Evolutionary conservation across 2,329 filamentous ascomycete genomes (phyloP).

Genomic region (Cordyceps cicadae): DNA sequence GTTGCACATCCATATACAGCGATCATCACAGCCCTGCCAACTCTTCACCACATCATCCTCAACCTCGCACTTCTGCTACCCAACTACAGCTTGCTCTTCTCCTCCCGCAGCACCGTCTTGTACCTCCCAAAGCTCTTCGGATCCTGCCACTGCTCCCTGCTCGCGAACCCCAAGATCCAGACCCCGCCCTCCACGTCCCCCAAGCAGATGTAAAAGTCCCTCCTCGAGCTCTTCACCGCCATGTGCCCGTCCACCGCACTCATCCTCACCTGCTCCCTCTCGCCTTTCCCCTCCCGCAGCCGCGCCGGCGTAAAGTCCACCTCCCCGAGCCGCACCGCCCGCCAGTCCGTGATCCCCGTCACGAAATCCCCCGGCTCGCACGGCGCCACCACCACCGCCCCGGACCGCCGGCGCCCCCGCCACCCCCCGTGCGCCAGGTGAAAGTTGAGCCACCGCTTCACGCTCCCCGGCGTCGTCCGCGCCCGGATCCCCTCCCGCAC

Average conservation of each 20-base stretch:
- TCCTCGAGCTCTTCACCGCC: not conserved
- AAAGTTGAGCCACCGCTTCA: conserved; percentile 2
- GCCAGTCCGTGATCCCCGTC: not conserved
- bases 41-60: too few relatives aligned
- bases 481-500: not conserved
- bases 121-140: not conserved
- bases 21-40: too few relatives aligned
- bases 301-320: not conserved
- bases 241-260: not conserved
- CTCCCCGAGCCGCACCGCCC: not conserved
- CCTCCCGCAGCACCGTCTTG: not conserved
- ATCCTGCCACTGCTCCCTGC: not conserved
- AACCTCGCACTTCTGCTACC: too few relatives aligned
- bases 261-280: not conserved
- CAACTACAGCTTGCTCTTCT: not conserved
- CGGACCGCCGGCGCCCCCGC: not conserved
- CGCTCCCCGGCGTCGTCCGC: not conserved
- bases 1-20: too few relatives aligned
- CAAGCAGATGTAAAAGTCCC: not conserved
- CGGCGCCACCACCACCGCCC: not conserved
- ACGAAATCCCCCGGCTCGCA: not conserved
- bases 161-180: not conserved
- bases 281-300: not conserved
- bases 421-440: not conserved
- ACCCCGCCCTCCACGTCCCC: not conserved